Evolutionary conservation across 176 grass and related monocot genomes (phyloP).

Genomic region (Urochloa ruziziensis): DNA sequence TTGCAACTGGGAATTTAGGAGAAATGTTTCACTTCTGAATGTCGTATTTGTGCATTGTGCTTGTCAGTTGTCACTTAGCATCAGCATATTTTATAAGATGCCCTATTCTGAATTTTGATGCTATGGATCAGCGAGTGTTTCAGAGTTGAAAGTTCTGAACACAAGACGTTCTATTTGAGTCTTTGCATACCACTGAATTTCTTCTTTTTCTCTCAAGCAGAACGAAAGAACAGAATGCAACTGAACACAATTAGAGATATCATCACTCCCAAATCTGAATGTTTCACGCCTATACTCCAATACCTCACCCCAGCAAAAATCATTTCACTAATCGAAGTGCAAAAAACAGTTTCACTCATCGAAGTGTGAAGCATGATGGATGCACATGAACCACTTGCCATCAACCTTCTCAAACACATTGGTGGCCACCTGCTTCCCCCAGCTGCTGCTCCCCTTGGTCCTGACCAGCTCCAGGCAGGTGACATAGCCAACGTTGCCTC

Average conservation of each 20-base stretch:
- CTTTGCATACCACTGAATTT: not conserved
- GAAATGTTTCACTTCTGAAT: not conserved
- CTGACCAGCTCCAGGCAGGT: slow-evolving; percentile 80
- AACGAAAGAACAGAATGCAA: not conserved
- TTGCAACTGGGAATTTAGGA: not conserved
- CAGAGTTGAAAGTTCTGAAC: not conserved
- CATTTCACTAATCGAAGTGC: slow-evolving; percentile 56
- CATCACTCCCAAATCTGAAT: not conserved
- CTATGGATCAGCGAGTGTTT: too few species aligned
- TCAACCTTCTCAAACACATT: slow-evolving; percentile 76
- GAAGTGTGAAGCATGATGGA: slow-evolving; percentile 81
- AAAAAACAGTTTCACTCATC: slow-evolving; percentile 41
- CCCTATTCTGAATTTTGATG: too few species aligned
- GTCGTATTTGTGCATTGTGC: not conserved
- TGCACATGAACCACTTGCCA: slow-evolving; percentile 78
- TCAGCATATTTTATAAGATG: not conserved
- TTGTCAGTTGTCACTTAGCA: not conserved
- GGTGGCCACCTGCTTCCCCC: slow-evolving; percentile 82
- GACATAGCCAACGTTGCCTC: slow-evolving; percentile 63
- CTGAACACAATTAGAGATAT: not conserved
- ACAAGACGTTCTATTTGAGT: not conserved
- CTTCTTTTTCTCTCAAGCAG: not conserved
- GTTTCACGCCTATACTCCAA: not conserved
- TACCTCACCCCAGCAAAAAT: not conserved
- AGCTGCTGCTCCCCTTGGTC: slow-evolving; percentile 71